Evolutionary conservation across 352 stramenopile genomes (phyloP).

Genomic region (Phytophthora parvispora): DNA sequence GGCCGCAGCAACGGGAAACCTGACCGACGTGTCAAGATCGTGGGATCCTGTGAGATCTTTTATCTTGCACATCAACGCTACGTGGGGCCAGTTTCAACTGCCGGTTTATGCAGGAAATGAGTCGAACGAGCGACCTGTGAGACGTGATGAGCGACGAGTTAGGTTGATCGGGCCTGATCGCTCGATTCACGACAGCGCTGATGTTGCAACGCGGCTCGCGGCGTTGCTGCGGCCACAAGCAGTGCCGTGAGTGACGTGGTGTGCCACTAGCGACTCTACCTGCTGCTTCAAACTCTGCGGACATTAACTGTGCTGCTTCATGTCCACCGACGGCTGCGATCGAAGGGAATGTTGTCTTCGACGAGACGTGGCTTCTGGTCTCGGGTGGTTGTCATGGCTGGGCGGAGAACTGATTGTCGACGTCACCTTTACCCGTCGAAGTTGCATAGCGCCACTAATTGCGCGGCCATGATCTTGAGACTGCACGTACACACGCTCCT

Average conservation of each 20-base stretch:
- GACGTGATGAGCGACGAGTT: neutral
- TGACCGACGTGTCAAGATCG: neutral
- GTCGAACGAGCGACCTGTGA: neutral
- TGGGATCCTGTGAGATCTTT: slow-evolving; percentile 1
- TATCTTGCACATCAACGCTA: neutral
- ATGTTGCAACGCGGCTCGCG: neutral
- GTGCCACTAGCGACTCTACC: slow-evolving; percentile 3
- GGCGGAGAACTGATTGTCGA: neutral
- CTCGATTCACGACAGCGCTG: neutral
- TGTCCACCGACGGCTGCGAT: too few relatives aligned
- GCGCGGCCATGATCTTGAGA: too few relatives aligned
- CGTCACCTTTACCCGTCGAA: neutral
- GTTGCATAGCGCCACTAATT: neutral
- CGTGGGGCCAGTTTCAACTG: neutral
- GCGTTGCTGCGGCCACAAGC: too few relatives aligned
- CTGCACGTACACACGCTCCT: too few relatives aligned
- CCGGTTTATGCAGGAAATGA: neutral
- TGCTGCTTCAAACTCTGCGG: slow-evolving; percentile 2
- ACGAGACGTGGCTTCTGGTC: slow-evolving; percentile 22
- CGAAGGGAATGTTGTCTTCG: too few relatives aligned
- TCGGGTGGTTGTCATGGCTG: neutral
- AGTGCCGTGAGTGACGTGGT: neutral
- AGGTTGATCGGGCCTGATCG: slow-evolving; percentile 1
- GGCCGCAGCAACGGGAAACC: neutral
- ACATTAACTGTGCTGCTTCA: neutral